Evolutionary conservation across 495 filamentous ascomycete species (phyloP), one percentile per base, ranked within the genome.

Genomic region (Hypomontagnella monticulosa): DNA sequence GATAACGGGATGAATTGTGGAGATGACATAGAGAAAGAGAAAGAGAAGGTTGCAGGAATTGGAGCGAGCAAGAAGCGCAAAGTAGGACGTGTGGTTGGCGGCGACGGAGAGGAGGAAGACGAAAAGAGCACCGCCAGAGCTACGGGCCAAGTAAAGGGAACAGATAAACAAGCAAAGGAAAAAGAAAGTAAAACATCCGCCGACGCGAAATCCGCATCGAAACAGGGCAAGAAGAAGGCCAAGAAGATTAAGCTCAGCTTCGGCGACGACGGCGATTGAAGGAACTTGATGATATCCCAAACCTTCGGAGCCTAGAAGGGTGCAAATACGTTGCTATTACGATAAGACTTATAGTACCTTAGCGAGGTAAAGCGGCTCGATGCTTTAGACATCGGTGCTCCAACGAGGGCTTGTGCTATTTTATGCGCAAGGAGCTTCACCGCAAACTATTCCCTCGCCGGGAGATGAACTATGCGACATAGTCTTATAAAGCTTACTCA

Each of bases 171-270:
- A 11, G 30, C 16, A 19, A 36, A 16, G 33, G 19, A 10, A 61
- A 66, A 20, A 63, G 14, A 30, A 51, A 70, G 19, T 14, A 57
- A 64, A 14, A 27, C 58, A 4, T 58, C 43, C 11, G 8, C 36
- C 4, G 71, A 52, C 5, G 64, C 43, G 6, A 69, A 61, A 9
- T 47, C 38, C 37, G 53, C 63, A 27, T 46, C 34, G 11, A 62
- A 60, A 52, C 40, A 54, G 42, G 58, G 44, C 1, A 69, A 61
- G 50, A 80, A 80, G 64, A 82, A 83, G 66, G 77, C 78, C 0
- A 85, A 86, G 76, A 86, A 86, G 74, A 80, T 86, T 56, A 85
- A 85, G 76, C 75, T 86, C 42, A 85, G 84, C 70, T 86, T 86
- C 72, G 80, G 77, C 3, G 84, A 85, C 52, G 81, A 82, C 47